Percentiles rank a stretch among this genome's conserved stretches.
Conservation (phyloP, 345 rosid genomes). For the Streptanthus diversifolius region DNA sequence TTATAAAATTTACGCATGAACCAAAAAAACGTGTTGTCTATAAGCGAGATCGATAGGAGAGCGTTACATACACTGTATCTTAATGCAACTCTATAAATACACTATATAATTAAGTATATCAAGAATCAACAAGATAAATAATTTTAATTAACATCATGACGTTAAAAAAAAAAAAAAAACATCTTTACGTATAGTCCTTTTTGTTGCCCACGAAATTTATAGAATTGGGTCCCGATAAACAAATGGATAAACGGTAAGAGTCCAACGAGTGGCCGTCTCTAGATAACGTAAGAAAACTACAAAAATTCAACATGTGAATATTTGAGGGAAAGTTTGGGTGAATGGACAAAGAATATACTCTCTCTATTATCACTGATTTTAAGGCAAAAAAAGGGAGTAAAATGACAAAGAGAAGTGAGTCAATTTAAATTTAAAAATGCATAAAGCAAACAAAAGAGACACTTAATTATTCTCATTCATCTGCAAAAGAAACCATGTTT, state of each 20-base stretch:
- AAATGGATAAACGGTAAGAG: constrained; percentile 30
- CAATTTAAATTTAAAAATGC: constrained; percentile 15
- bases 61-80: neutral
- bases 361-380: constrained; percentile 24
- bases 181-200: neutral
- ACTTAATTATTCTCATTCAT: constrained; percentile 36
- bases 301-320: constrained; percentile 32
- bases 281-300: constrained; percentile 33
- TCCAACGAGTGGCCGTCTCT: constrained; percentile 28
- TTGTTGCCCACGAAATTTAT: neutral
- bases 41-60: neutral
- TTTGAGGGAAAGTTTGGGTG: constrained; percentile 25
- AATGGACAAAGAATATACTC: constrained; percentile 37
- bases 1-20: neutral
- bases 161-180: neutral
- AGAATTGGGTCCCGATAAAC: constrained; percentile 20
- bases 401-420: constrained; percentile 33
- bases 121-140: neutral
- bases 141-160: neutral
- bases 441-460: constrained; percentile 33
- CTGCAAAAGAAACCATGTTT: constrained; percentile 38
- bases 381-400: constrained; percentile 16
- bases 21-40: neutral
- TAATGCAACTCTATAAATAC: neutral
- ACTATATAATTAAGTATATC: neutral